Conservation (phyloP, 495 filamentous ascomycete species). For the Melanomma pulvis-pyrius region DNA sequence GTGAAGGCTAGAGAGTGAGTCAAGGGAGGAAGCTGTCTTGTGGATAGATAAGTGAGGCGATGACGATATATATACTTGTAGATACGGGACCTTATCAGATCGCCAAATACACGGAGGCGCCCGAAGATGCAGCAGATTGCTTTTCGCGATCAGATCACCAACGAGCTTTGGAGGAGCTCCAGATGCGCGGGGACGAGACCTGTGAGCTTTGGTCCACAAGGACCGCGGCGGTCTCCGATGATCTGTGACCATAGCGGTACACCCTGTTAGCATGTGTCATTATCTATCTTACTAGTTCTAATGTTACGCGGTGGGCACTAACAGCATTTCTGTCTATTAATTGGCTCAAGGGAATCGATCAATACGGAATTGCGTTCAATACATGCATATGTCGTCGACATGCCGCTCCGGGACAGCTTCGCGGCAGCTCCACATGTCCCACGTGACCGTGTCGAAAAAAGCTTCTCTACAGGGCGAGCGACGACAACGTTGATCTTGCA, state of each 20-base stretch:
- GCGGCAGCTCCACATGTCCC: not conserved
- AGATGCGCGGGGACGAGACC: slow-evolving; percentile 10
- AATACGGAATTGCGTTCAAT: not conserved
- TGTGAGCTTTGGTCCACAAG: slow-evolving; percentile 19
- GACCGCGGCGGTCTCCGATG: not conserved
- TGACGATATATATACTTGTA: slow-evolving; percentile 20
- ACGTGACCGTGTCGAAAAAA: not conserved
- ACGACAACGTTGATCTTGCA: not conserved
- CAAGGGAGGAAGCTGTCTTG: not conserved
- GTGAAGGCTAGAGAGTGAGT: not conserved
- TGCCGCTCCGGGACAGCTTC: not conserved
- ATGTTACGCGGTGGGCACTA: not conserved
- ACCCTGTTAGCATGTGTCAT: not conserved
- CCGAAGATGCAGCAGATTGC: slow-evolving; percentile 27
- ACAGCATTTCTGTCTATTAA: not conserved
- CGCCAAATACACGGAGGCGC: slow-evolving; percentile 23
- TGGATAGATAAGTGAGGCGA: slow-evolving; percentile 14
- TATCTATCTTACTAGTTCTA: not conserved
- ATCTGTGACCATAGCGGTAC: not conserved
- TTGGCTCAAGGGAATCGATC: not conserved
- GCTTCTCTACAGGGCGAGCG: not conserved
- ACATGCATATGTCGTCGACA: not conserved
- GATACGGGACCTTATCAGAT: slow-evolving; percentile 27
- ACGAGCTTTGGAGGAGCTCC: slow-evolving; percentile 16
- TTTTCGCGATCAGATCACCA: slow-evolving; percentile 31